phyloP scores from a whole-genome alignment of 768 basidiomycete genomes.

The Fomitopsis serialis region DNA sequence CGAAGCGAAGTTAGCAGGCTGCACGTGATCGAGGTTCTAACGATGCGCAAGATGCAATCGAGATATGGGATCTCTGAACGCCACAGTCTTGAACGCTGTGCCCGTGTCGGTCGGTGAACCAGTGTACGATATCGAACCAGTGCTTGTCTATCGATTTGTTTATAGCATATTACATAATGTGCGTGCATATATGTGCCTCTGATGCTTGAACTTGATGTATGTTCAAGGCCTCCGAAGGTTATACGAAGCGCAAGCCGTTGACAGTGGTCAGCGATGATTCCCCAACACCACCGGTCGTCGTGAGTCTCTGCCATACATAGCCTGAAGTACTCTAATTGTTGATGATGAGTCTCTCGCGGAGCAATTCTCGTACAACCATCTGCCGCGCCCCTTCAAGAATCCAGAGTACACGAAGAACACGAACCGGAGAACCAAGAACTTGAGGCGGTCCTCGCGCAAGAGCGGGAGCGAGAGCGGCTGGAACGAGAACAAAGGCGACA shows the following conservation, averaged over 20 bases:
- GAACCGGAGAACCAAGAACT: conserved; percentile 70
- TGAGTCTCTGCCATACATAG: conserved; percentile 9
- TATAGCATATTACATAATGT: no score
- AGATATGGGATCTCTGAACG: no score
- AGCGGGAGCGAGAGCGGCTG: conserved; percentile 69
- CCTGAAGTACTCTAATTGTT: background rate
- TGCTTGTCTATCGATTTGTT: no score
- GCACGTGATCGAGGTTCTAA: no score
- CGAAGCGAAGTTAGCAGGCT: no score
- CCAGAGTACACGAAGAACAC: conserved; percentile 62
- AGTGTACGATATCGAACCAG: no score
- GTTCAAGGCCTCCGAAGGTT: conserved; percentile 29
- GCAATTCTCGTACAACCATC: conserved; percentile 66
- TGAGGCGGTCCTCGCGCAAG: conserved; percentile 72
- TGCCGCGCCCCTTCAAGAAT: conserved; percentile 76
- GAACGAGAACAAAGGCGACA: conserved; percentile 56
- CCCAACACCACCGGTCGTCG: conserved; percentile 26
- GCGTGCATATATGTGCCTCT: no score
- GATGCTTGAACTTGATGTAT: no score
- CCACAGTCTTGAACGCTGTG: no score
- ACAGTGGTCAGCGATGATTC: conserved; percentile 24
- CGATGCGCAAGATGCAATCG: no score
- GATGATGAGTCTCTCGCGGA: conserved; percentile 58
- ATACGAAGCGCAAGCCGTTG: conserved; percentile 22
- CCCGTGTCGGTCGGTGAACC: no score